Percentiles rank a stretch among this genome's conserved stretches.
These are phyloP conservation scores for Viridothelium virens DNA, from an alignment of 495 filamentous ascomycete genomes.

Conservation along the genomic window DNA sequence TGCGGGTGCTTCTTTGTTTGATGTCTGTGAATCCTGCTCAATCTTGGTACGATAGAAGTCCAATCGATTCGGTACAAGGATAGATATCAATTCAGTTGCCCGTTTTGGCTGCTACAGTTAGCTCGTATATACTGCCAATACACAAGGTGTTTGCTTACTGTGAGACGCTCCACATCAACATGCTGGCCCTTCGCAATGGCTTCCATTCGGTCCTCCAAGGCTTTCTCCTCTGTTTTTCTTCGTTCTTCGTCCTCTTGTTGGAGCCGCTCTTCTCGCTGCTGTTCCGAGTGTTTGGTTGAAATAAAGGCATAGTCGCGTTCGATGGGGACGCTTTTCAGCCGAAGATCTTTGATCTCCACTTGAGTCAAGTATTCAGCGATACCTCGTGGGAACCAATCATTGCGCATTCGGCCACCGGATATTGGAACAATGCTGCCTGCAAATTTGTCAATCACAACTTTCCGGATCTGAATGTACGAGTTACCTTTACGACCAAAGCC, in stretches of 20 bases:
- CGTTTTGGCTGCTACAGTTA: slow-evolving; percentile 38
- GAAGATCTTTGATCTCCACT: slow-evolving; percentile 39
- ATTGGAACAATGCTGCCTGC: slow-evolving; percentile 51
- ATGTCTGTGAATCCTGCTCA: slow-evolving; percentile 17
- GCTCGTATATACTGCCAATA: slow-evolving; percentile 12
- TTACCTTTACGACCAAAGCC: slow-evolving; percentile 54
- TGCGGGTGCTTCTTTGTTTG: slow-evolving; percentile 20
- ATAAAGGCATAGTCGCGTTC: slow-evolving; percentile 43
- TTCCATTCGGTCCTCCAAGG: neutral
- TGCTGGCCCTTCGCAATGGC: slow-evolving; percentile 14
- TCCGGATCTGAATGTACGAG: neutral
- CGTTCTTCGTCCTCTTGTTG: neutral
- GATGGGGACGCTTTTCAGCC: slow-evolving; percentile 34
- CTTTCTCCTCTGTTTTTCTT: neutral
- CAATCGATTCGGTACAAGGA: slow-evolving; percentile 42
- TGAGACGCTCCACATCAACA: slow-evolving; percentile 19
- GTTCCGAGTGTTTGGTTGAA: slow-evolving; percentile 1
- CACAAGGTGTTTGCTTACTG: neutral
- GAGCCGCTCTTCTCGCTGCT: neutral
- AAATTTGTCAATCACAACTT: neutral
- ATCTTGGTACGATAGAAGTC: slow-evolving; percentile 49
- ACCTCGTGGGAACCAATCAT: slow-evolving; percentile 46
- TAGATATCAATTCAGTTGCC: slow-evolving; percentile 42
- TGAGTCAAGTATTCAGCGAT: slow-evolving; percentile 49
- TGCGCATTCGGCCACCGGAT: slow-evolving; percentile 47